These are phyloP conservation scores for Exophiala oligosperma DNA, from an alignment of 2,329 filamentous ascomycete genomes.

Conservation along the genomic window DNA sequence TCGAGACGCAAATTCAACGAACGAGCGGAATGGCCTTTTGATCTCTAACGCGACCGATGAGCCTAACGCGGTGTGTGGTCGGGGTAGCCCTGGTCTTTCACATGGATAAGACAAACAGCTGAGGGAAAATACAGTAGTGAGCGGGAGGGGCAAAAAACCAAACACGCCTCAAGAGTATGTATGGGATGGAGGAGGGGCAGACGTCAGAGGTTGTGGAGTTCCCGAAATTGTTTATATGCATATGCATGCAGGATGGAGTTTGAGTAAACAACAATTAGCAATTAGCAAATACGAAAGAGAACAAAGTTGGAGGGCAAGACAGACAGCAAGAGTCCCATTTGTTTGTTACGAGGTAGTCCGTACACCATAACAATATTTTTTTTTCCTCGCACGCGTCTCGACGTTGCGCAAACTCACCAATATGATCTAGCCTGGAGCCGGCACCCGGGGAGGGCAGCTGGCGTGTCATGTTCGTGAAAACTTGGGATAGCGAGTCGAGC, in stretches of 20 bases:
- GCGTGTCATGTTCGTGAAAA: conserved; percentile 24
- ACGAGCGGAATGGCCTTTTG: conserved; percentile 9
- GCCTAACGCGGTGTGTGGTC: conserved; percentile 5
- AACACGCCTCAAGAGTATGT: conserved; percentile 7
- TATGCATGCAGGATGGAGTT: conserved; percentile 15
- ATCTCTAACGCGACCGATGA: conserved; percentile 15
- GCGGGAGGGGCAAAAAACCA: conserved; percentile 7
- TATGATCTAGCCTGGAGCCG: conserved; percentile 15
- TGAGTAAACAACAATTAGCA: conserved; percentile 12
- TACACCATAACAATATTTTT: not conserved
- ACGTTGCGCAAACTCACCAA: conserved; percentile 7
- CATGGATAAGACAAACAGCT: conserved; percentile 1
- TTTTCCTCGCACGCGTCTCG: conserved; percentile 14
- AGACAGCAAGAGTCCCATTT: not conserved
- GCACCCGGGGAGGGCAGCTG: conserved; percentile 12
- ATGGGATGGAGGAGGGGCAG: conserved; percentile 17
- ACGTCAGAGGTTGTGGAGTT: conserved; percentile 22
- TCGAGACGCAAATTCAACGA: not conserved
- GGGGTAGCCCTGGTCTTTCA: conserved; percentile 18
- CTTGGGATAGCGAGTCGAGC: conserved; percentile 6
- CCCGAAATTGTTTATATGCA: conserved; percentile 25
- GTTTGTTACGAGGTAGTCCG: not conserved
- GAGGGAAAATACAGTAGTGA: not conserved
- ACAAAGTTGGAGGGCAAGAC: conserved; percentile 1
- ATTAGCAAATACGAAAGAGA: conserved; percentile 1